phyloP scores from a whole-genome alignment of 140 eudicot genomes.

The Oenanthe javanica region DNA sequence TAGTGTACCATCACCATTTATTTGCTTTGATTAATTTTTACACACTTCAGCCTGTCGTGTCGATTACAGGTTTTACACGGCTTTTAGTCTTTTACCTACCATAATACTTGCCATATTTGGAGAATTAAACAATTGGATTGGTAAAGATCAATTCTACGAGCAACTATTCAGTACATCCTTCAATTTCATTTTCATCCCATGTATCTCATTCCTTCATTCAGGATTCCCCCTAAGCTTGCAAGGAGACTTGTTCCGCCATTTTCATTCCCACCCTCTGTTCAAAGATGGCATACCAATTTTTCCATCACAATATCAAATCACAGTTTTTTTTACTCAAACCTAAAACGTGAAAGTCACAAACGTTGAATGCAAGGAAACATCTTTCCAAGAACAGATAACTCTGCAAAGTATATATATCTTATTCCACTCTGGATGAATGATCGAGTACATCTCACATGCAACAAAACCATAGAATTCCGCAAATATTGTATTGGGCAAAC shows the following conservation, averaged over 20 bases:
- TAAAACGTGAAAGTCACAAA: background rate
- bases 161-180: too few species aligned
- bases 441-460: background rate
- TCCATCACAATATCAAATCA: too few species aligned
- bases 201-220: background rate
- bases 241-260: background rate
- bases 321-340: background rate
- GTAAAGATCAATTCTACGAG: too few species aligned
- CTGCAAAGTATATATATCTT: background rate
- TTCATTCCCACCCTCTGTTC: background rate
- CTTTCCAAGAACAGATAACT: background rate
- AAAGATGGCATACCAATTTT: background rate
- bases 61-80: too few species aligned
- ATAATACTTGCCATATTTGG: too few species aligned
- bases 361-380: background rate
- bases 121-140: too few species aligned
- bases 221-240: background rate
- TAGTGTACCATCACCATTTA: background rate
- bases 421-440: background rate
- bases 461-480: background rate
- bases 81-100: too few species aligned
- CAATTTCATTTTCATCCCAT: background rate
- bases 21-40: too few species aligned
- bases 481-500: background rate
- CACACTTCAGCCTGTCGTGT: too few species aligned